Conservation (phyloP, 495 filamentous ascomycete genomes). For the Podospora australis region DNA sequence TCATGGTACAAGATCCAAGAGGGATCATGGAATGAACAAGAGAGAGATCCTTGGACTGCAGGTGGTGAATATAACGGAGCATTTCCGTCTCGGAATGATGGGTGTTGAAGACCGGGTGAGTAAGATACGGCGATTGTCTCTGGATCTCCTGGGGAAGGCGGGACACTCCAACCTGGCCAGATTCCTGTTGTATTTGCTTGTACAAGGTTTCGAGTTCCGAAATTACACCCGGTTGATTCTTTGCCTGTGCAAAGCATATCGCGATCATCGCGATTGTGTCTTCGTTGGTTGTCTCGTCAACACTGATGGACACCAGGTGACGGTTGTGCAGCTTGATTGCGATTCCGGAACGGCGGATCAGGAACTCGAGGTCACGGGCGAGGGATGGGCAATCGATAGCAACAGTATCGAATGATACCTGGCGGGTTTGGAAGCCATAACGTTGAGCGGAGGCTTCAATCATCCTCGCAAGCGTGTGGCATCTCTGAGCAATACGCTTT, state of each 20-base stretch:
- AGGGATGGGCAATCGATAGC: constrained; percentile 45
- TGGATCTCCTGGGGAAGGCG: constrained; percentile 54
- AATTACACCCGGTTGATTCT: constrained; percentile 16
- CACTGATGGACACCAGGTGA: constrained; percentile 30
- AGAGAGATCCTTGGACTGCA: constrained; percentile 94
- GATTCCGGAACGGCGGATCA: constrained; percentile 15
- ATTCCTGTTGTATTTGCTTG: too few relatives aligned
- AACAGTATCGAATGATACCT: constrained; percentile 58
- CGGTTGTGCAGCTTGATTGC: constrained; percentile 21
- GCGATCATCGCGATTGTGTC: constrained; percentile 27
- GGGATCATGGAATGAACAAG: constrained; percentile 98
- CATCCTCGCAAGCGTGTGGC: constrained; percentile 62
- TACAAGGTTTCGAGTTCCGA: constrained; percentile 28
- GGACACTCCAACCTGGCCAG: constrained; percentile 21
- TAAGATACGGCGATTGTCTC: constrained; percentile 70
- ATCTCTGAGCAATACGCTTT: constrained; percentile 74
- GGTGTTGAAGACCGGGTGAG: constrained; percentile 93
- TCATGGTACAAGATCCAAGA: constrained; percentile 99
- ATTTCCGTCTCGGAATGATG: constrained; percentile 97
- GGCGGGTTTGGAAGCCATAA: constrained; percentile 38
- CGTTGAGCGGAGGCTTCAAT: constrained; percentile 60
- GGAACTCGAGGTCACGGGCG: constrained; percentile 1
- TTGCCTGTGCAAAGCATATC: constrained; percentile 16
- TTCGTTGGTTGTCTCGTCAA: constrained; percentile 36
- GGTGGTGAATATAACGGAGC: constrained; percentile 87